Conservation (phyloP, 2,329 filamentous ascomycete species). For the Ascocoryne sarcoides region DNA sequence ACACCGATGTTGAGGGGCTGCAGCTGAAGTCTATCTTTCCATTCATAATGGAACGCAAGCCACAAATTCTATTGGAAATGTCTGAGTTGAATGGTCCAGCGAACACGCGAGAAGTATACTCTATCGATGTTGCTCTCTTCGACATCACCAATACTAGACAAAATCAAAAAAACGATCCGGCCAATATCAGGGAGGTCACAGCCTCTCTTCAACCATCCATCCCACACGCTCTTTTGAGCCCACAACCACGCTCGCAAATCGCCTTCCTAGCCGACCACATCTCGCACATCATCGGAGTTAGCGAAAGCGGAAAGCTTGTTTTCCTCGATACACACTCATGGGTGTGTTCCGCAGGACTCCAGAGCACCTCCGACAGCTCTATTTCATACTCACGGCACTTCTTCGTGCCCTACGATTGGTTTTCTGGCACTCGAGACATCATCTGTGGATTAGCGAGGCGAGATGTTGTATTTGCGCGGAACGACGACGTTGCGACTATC, state of each 20-base stretch:
- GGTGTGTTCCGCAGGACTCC: constrained; percentile 24
- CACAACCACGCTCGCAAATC: constrained; percentile 7
- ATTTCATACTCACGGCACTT: constrained; percentile 24
- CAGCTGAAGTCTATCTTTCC: constrained; percentile 20
- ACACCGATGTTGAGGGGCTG: constrained; percentile 6
- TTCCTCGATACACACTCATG: constrained; percentile 25
- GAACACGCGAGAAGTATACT: constrained; percentile 8
- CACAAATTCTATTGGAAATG: constrained; percentile 18
- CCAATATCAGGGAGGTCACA: constrained; percentile 1
- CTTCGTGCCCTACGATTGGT: constrained; percentile 29
- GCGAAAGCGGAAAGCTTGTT: constrained; percentile 17
- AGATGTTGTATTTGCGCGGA: constrained; percentile 23
- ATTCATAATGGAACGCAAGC: constrained; percentile 8
- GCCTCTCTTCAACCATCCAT: constrained; percentile 1
- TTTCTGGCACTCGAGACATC: constrained; percentile 19
- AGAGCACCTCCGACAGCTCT: constrained; percentile 3
- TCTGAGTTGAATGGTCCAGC: constrained; percentile 15
- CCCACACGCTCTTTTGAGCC: too few relatives aligned
- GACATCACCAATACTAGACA: constrained; percentile 7
- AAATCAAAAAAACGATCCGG: constrained; percentile 1
- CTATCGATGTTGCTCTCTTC: constrained; percentile 14
- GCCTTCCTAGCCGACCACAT: constrained; percentile 15
- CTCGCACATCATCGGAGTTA: constrained; percentile 20
- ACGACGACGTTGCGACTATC: constrained; percentile 23
- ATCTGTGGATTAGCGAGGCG: constrained; percentile 14